phyloP scores from a whole-genome alignment of 2,329 filamentous ascomycete species.

The Coniochaeta ligniaria region DNA sequence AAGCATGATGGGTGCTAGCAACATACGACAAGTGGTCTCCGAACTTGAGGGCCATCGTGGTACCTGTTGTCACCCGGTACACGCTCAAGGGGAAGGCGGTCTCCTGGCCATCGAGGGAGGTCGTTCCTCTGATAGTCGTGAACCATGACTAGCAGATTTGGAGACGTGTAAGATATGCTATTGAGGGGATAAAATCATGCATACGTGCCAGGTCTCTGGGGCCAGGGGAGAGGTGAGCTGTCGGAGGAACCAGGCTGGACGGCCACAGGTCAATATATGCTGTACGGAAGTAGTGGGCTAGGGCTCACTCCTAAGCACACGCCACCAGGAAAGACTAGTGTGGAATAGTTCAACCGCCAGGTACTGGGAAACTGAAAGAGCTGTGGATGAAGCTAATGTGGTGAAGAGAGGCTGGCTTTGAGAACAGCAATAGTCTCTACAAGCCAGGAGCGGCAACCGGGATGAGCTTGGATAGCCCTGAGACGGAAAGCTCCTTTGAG shows the following conservation, averaged over 20 bases:
- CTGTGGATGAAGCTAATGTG: background rate
- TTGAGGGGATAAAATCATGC: background rate
- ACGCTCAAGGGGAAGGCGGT: slow-evolving; percentile 15
- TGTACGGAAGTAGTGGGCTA: background rate
- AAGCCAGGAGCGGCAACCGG: background rate
- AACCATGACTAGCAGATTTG: slow-evolving; percentile 24
- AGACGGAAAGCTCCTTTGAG: background rate
- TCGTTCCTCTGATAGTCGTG: slow-evolving; percentile 30
- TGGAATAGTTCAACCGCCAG: background rate
- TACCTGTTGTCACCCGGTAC: slow-evolving; percentile 25
- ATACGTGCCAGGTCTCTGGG: background rate
- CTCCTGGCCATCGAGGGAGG: slow-evolving; percentile 28
- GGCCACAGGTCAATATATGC: background rate
- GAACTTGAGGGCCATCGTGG: slow-evolving; percentile 24
- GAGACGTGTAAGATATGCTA: slow-evolving; percentile 1
- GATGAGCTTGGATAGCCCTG: background rate
- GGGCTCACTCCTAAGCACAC: background rate
- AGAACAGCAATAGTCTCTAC: background rate
- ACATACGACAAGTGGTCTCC: slow-evolving; percentile 31
- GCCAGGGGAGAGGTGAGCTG: background rate
- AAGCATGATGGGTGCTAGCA: no score
- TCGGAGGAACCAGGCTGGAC: background rate
- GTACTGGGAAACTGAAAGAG: background rate
- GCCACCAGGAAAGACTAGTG: background rate
- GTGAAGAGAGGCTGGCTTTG: background rate